Evolutionary conservation across 179 eudicot species (phyloP).

Genomic region (Silene vulgaris): DNA sequence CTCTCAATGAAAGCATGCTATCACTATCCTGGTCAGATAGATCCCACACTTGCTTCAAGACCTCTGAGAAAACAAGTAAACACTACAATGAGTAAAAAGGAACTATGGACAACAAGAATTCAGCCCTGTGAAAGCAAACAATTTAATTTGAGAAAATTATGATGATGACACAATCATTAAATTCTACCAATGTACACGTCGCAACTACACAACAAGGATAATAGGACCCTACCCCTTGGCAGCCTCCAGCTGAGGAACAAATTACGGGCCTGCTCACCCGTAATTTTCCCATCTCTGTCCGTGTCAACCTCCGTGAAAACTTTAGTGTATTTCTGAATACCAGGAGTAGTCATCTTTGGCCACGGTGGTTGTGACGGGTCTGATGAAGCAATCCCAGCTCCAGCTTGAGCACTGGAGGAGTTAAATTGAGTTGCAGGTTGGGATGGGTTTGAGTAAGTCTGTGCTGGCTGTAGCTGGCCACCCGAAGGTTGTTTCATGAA

Average conservation of each 20-base stretch:
- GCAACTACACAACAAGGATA: not conserved
- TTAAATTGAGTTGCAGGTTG: constrained; percentile 40
- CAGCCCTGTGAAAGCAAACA: not conserved
- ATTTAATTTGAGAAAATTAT: not conserved
- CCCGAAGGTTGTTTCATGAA: constrained; percentile 41
- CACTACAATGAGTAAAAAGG: constrained; percentile 17
- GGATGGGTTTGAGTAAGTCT: constrained; percentile 39
- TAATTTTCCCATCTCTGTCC: constrained; percentile 88
- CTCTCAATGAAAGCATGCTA: constrained; percentile 93
- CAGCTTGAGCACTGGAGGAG: constrained; percentile 37
- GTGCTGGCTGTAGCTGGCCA: constrained; percentile 50
- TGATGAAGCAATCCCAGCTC: constrained; percentile 38
- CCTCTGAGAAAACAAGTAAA: constrained; percentile 50
- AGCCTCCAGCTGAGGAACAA: constrained; percentile 89
- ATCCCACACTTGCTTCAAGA: constrained; percentile 97
- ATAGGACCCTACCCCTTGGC: constrained; percentile 64
- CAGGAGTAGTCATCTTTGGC: constrained; percentile 88
- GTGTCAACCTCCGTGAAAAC: constrained; percentile 90
- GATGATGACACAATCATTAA: not conserved
- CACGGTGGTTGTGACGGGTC: constrained; percentile 66
- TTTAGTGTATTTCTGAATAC: constrained; percentile 82
- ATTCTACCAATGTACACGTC: not conserved
- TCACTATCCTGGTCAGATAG: constrained; percentile 96
- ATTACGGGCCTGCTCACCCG: constrained; percentile 82
- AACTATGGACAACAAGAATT: not conserved